Conservation (phyloP, 805 yeast genomes). For the Cyberlindnera saturnus region DNA sequence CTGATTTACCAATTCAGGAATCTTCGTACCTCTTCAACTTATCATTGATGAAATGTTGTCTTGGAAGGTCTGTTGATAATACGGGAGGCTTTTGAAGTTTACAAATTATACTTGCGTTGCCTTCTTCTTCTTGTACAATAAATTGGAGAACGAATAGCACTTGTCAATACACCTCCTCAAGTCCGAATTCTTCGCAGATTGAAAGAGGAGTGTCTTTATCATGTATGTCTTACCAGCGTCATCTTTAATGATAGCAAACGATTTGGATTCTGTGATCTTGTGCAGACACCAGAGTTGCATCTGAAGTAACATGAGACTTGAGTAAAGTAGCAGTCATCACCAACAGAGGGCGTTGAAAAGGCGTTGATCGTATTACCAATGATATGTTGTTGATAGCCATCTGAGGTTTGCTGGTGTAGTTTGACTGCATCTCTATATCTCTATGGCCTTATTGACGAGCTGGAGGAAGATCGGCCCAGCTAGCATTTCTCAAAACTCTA, state of each 20-base stretch:
- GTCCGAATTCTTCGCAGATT: not conserved
- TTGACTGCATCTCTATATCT: too few species aligned
- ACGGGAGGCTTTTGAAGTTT: slow-evolving; percentile 14
- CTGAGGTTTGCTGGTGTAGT: too few species aligned
- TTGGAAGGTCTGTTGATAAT: slow-evolving; percentile 17
- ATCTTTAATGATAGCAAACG: not conserved
- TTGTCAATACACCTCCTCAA: slow-evolving; percentile 14
- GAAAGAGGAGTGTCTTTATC: not conserved
- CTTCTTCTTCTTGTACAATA: slow-evolving; percentile 15
- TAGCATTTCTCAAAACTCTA: too few species aligned
- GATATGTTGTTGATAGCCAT: too few species aligned
- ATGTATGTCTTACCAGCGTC: not conserved
- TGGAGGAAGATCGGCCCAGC: too few species aligned
- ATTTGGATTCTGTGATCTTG: not conserved
- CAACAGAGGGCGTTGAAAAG: not conserved
- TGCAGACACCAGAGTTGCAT: not conserved
- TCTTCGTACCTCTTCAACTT: slow-evolving; percentile 10
- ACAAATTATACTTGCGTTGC: slow-evolving; percentile 17
- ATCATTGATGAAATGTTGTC: slow-evolving; percentile 13
- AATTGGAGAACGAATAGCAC: slow-evolving; percentile 26
- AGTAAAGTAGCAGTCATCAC: not conserved
- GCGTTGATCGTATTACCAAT: too few species aligned
- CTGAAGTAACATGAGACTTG: not conserved
- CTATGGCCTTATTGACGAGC: too few species aligned
- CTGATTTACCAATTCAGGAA: slow-evolving; percentile 2